Percentiles rank a stretch among this genome's conserved stretches.
Evolutionary conservation across 2,329 filamentous ascomycete species (phyloP).

Genomic region (Ilyonectria mors-panacis): DNA sequence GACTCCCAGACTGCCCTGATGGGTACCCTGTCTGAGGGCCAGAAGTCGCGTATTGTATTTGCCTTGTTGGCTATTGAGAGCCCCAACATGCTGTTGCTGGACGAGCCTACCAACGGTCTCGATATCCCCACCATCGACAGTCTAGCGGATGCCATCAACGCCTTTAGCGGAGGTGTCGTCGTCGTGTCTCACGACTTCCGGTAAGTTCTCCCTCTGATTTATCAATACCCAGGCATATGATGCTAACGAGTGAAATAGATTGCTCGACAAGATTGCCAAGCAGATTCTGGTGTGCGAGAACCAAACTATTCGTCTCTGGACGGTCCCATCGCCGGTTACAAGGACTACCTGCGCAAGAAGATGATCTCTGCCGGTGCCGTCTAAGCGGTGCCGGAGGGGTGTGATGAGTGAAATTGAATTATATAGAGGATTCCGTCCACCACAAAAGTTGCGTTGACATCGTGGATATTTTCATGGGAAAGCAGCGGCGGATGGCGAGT

Average conservation of each 20-base stretch:
- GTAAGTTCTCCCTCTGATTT: constrained; percentile 66
- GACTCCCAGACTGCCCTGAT: constrained; percentile 97
- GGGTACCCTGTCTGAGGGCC: constrained; percentile 97
- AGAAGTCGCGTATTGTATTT: constrained; percentile 98
- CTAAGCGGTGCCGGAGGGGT: constrained; percentile 62
- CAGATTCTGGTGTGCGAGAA: constrained; percentile 99
- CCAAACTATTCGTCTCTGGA: constrained; percentile 92
- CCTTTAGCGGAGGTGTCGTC: constrained; percentile 95
- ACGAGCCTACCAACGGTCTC: constrained; percentile 99
- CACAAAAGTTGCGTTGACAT: constrained; percentile 49
- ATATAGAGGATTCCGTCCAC: constrained; percentile 49
- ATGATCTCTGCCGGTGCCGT: constrained; percentile 92
- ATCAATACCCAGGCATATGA: background rate
- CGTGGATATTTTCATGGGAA: constrained; percentile 50
- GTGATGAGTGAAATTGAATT: constrained; percentile 46
- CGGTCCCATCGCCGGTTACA: constrained; percentile 93
- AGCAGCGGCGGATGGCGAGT: constrained; percentile 46
- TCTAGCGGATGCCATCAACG: constrained; percentile 97
- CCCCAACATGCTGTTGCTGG: constrained; percentile 97
- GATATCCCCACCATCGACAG: constrained; percentile 99
- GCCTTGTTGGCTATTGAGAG: constrained; percentile 94
- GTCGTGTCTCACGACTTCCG: constrained; percentile 99
- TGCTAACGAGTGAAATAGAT: constrained; percentile 64
- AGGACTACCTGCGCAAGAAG: constrained; percentile 99
- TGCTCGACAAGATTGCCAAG: constrained; percentile 99